phyloP scores from a whole-genome alignment of 371 early-diverging fungal genomes.

The Basidiobolus meristosporus region DNA sequence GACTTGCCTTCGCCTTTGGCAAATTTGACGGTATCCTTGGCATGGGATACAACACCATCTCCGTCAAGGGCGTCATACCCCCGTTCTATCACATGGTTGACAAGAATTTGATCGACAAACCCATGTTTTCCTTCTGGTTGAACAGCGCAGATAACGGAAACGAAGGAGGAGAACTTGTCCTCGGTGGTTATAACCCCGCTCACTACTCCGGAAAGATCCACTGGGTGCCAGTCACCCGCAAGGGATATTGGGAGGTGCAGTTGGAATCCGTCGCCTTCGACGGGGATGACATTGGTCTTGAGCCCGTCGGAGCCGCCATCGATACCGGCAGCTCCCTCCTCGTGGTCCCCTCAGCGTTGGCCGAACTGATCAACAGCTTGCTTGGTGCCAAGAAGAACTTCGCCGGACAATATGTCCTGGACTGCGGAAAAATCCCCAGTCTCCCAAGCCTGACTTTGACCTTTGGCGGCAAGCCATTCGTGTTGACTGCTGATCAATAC shows the following conservation, averaged over 20 bases:
- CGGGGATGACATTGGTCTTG: conserved; percentile 31
- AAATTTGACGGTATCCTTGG: conserved; percentile 90
- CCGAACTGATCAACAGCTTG: conserved; percentile 62
- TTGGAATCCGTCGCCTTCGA: conserved; percentile 50
- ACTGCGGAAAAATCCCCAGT: conserved; percentile 36
- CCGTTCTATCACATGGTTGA: conserved; percentile 84
- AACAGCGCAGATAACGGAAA: conserved; percentile 21
- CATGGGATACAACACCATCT: conserved; percentile 73
- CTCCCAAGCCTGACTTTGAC: conserved; percentile 58
- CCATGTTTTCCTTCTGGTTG: conserved; percentile 71
- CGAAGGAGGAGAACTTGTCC: conserved; percentile 68
- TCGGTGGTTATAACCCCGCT: conserved; percentile 56
- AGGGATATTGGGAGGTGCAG: conserved; percentile 90
- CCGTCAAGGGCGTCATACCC: conserved; percentile 67
- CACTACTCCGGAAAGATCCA: conserved; percentile 52
- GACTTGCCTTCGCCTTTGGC: conserved; percentile 68
- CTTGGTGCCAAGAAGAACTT: conserved; percentile 81
- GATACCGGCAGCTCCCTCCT: conserved; percentile 72
- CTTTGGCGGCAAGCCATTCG: conserved; percentile 39
- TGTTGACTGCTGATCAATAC: conserved; percentile 49
- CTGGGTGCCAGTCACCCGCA: conserved; percentile 67
- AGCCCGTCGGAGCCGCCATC: conserved; percentile 51
- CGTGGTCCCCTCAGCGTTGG: conserved; percentile 44
- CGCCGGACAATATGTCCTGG: conserved; percentile 71
- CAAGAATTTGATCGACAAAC: conserved; percentile 47